Base-by-base conservation (phyloP, 305 asterid genomes). In the Fraxinus paxiana region DNA sequence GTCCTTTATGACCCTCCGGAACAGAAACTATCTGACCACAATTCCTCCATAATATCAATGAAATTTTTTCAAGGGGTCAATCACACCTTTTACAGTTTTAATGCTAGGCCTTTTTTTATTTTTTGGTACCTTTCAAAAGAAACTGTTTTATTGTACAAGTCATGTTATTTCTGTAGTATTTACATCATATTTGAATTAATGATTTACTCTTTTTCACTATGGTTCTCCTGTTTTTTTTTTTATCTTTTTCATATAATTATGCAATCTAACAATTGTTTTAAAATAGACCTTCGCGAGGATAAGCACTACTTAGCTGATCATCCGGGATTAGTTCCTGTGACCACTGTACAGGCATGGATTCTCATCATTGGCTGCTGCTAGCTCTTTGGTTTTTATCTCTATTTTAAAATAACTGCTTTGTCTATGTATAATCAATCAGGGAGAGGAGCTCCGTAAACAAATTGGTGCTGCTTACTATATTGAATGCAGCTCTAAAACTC, bases 401-500 rank as follows among this genome's bases (percentile, higher is more conserved):
- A 78, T 30, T 75, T 56, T 13, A 38, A 79, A 69, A 41, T 38
- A 18, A 79, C 3, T 41, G 48, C 80, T 75, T 69, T 73, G 33
- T 33, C 22, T 67, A 41, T 78, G 20, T 59, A 51, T 78, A 30
- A 84, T 83, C 82, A 24, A 83, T 85, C 83, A 95, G 98, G 99
- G 99, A n/a, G 97, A 95, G 89, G 99, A 93, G 89, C 97, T 95
- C 20, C 95, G 99, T 7, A 93, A 91, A 87, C 96, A 91, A 70
- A 90, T 95, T 80, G 97, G 98, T 22, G 98, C 98, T 1, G 81
- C 95, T 37, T 90, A 89, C 82, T 94, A 94, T 83, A 89, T 94
- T 12, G 98, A 94, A 78, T 94, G 98, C 87, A 94, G 98, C 88
- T 92, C 98, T 46, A 94, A 94, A 87, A 93, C 98, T 85, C 98